A percentile compares a stretch with the other conserved stretches of the same genome.
phyloP scores from a whole-genome alignment of 2,329 filamentous ascomycete species.

The Colletotrichum higginsianum region DNA sequence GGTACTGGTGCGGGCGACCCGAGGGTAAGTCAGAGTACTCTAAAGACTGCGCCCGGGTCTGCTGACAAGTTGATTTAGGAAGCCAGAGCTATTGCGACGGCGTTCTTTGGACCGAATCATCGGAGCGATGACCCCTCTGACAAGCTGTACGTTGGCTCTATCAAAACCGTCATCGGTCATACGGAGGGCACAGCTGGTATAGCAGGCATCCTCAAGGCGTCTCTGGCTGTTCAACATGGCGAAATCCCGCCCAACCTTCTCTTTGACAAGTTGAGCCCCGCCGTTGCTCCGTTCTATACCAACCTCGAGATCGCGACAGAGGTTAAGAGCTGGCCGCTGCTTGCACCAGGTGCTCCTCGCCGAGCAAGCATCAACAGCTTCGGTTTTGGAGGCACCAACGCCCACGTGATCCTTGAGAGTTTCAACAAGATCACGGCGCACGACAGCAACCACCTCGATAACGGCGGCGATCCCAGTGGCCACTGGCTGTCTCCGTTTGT shows the following conservation, averaged over 20 bases:
- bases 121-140: background rate
- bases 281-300: constrained; percentile 44
- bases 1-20: too few relatives aligned
- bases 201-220: constrained; percentile 47
- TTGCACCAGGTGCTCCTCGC: background rate
- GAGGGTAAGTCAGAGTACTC: background rate
- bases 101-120: constrained; percentile 32
- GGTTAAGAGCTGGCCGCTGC: background rate
- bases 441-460: background rate
- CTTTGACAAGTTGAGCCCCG: constrained; percentile 49
- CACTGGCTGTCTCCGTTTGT: too few relatives aligned
- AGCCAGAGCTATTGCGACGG: constrained; percentile 48
- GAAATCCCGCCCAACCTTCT: constrained; percentile 50
- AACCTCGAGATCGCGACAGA: background rate
- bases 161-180: constrained; percentile 46
- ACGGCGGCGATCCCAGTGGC: background rate
- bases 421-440: background rate
- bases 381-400: constrained; percentile 18
- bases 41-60: constrained; percentile 67
- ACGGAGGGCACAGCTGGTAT: constrained; percentile 47
- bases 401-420: constrained; percentile 39
- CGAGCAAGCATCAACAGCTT: background rate
- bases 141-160: background rate
- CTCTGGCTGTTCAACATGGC: constrained; percentile 42
- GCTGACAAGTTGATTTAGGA: constrained; percentile 59